Evolutionary conservation across 2,329 filamentous ascomycete species (phyloP).

Genomic region (Monilinia fructigena): DNA sequence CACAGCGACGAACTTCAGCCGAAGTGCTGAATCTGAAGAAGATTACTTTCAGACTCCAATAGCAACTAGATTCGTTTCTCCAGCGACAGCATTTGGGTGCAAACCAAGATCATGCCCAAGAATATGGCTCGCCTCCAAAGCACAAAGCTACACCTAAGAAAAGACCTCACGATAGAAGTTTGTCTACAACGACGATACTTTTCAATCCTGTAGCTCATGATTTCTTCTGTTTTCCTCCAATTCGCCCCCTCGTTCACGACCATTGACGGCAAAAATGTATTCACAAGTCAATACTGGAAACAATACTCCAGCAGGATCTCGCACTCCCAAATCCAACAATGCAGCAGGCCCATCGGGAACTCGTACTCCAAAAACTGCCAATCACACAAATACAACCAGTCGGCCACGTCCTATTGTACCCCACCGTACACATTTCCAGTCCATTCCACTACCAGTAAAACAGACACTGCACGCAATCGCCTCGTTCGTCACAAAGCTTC

Average conservation of each 20-base stretch:
- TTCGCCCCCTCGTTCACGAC: conserved; percentile 42
- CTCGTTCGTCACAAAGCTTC: conserved; percentile 46
- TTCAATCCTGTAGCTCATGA: conserved; percentile 64
- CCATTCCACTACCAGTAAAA: conserved; percentile 49
- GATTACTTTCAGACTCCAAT: conserved; percentile 57
- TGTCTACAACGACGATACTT: conserved; percentile 80
- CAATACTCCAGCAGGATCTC: conserved; percentile 33
- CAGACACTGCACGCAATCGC: conserved; percentile 27
- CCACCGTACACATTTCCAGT: conserved; percentile 52
- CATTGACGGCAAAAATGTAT: conserved; percentile 41
- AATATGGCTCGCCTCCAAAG: conserved; percentile 7
- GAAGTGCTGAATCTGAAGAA: conserved; percentile 46
- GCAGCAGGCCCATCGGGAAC: conserved; percentile 24
- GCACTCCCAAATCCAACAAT: conserved; percentile 28
- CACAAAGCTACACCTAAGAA: conserved; percentile 22
- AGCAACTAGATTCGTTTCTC: conserved; percentile 43
- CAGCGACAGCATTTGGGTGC: not conserved
- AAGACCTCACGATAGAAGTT: conserved; percentile 62
- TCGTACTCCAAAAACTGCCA: conserved; percentile 36
- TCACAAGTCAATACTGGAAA: conserved; percentile 32
- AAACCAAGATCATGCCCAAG: not conserved
- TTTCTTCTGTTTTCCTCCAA: conserved; percentile 45
- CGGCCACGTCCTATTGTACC: conserved; percentile 57
- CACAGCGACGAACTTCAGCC: conserved; percentile 37
- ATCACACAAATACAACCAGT: conserved; percentile 45